Conservation (phyloP, 225 moss, liverwort and hornwort genomes). For the Sphagnum tenellum region DNA sequence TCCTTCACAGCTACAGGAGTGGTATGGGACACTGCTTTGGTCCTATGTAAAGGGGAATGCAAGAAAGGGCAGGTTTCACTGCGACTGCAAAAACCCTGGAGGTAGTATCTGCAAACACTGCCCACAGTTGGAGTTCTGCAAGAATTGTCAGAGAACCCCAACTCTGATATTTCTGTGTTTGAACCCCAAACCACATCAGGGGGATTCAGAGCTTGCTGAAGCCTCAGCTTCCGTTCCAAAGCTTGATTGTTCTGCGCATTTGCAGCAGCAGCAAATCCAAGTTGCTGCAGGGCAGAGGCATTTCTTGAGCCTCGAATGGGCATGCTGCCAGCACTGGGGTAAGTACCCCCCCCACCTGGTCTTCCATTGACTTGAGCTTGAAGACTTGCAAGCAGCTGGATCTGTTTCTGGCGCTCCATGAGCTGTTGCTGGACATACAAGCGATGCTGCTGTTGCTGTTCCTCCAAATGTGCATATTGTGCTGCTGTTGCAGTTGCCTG, state of each 20-base stretch:
- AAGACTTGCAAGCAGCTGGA: conserved; percentile 61
- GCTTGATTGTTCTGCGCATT: conserved; percentile 21
- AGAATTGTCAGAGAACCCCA: conserved; percentile 33
- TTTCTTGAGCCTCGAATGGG: conserved; percentile 17
- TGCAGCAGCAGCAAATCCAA: no score
- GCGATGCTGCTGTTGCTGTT: conserved; percentile 51
- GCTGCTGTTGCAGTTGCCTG: conserved; percentile 8
- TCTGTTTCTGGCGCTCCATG: conserved; percentile 57
- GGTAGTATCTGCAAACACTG: conserved; percentile 83
- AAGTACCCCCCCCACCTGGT: conserved; percentile 48
- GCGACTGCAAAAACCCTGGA: conserved; percentile 91
- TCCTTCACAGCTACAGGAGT: conserved; percentile 39
- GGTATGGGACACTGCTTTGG: conserved; percentile 31
- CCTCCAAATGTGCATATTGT: conserved; percentile 48
- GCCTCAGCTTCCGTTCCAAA: conserved; percentile 32
- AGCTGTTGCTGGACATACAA: conserved; percentile 48
- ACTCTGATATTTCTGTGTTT: conserved; percentile 6
- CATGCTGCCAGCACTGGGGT: conserved; percentile 31
- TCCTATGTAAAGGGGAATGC: conserved; percentile 45
- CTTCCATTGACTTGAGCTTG: conserved; percentile 60
- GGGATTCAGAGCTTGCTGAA: conserved; percentile 26
- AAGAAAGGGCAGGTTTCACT: conserved; percentile 89
- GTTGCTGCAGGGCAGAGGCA: conserved; percentile 24
- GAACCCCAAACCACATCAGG: no score
- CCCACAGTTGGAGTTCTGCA: conserved; percentile 29